Evolutionary conservation across 257 asterid genomes (phyloP), one percentile per base, ranked within the genome.

Genomic region (Rhazya stricta): DNA sequence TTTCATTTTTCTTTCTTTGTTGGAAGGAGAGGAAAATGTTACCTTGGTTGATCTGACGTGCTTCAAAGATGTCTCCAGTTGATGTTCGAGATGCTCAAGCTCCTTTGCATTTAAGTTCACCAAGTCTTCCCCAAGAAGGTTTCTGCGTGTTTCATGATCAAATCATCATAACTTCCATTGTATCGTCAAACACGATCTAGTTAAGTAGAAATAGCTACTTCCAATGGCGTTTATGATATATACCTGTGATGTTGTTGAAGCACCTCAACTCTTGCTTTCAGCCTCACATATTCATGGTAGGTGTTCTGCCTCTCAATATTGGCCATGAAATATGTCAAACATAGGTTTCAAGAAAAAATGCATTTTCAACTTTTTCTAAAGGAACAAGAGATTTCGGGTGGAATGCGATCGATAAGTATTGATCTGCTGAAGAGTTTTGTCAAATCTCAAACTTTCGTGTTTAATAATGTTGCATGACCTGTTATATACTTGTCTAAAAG

Each of bases 231-330:
- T 60, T 13, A 60, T 13, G 18, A 37, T n/a, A 36, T n/a, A 36
- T 57, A 81, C 85, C 85, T 82, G 41, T 82, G 85, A 67, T 79
- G 79, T 78, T 76, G 78, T 75, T 82, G 83, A 51, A 82, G 85
- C 69, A 78, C 75, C 66, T 82, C 85, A 60, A 78, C 85, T 76
- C 82, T 76, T 32, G 85, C 85, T 75, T 82, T 82, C 61, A 82
- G 79, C 76, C 75, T 82, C 72, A 82, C 51, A 76, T 82, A 82
- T 42, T 82, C 82, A 27, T 82, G 82, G 60, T 82, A 82, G 67
- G 68, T 71, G 32, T 72, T 75, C 85, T 82, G 74, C 73, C 30
- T 27, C 36, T 42, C 21, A 42, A 15, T 68, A 21, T 27, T 41
- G 1, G 12, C 11, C 27, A 70, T 25, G 58, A 23, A 15, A 8